These are phyloP conservation scores for Fonsecaea pugnacius DNA, from an alignment of 2,329 filamentous ascomycete genomes.

Conservation along the genomic window DNA sequence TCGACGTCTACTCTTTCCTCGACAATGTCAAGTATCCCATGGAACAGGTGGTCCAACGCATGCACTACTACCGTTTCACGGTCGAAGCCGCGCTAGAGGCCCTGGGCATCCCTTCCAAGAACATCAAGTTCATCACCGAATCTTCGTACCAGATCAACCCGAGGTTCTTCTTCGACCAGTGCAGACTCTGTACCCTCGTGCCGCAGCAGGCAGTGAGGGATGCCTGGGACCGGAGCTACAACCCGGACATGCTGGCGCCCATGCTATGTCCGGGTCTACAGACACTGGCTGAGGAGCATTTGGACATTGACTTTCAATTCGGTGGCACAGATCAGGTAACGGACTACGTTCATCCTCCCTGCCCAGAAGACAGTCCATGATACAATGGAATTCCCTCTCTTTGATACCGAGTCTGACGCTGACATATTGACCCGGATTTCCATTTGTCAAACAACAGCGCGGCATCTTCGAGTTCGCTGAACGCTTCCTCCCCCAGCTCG, in stretches of 20 bases:
- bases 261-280: not conserved
- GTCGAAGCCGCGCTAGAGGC: not conserved
- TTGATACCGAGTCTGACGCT: no score
- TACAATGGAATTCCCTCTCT: not conserved
- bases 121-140: not conserved
- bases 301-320: not conserved
- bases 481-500: not conserved
- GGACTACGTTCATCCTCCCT: not conserved
- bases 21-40: constrained; percentile 4
- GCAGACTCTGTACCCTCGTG: not conserved
- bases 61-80: not conserved
- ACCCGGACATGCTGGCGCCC: constrained; percentile 1
- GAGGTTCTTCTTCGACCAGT: constrained; percentile 3
- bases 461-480: not conserved
- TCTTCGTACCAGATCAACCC: not conserved
- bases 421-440: no score
- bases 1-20: constrained; percentile 1
- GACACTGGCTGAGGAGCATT: not conserved
- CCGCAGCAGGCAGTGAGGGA: not conserved
- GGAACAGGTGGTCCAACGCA: constrained; percentile 1
- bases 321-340: not conserved
- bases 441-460: not conserved
- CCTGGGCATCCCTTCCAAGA: not conserved
- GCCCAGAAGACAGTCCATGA: not conserved
- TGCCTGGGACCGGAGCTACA: constrained; percentile 3